A percentile compares a stretch with the other conserved stretches of the same genome.
Evolutionary conservation across 1,284 basidiomycete genomes (phyloP).

Genomic region (Sanghuangporus baumii): DNA sequence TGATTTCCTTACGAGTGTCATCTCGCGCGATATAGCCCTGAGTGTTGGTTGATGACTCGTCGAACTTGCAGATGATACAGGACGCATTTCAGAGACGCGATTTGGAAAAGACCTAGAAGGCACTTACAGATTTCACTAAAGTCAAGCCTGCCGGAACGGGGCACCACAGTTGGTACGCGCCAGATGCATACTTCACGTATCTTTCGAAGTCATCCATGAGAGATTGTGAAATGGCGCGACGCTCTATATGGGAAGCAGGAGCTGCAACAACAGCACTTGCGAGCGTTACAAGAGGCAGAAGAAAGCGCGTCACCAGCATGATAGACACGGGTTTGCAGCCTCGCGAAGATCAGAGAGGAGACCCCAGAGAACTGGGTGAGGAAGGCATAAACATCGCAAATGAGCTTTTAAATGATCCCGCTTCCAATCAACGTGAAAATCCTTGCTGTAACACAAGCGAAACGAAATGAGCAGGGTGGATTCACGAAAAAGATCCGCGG

Average conservation of each 20-base stretch:
- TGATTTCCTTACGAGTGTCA: slow-evolving; percentile 16
- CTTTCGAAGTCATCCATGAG: slow-evolving; percentile 15
- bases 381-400: neutral
- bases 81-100: neutral
- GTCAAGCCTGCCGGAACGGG: slow-evolving; percentile 16
- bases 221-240: slow-evolving; percentile 13
- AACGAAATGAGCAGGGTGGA: neutral
- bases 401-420: neutral
- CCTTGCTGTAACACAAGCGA: neutral
- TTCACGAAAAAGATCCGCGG: neutral
- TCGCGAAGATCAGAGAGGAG: neutral
- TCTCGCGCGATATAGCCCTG: slow-evolving; percentile 19
- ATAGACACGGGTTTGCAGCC: neutral
- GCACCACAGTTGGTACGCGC: slow-evolving; percentile 17
- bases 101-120: neutral
- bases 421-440: neutral
- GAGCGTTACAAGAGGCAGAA: neutral
- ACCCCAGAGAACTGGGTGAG: neutral
- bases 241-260: slow-evolving; percentile 2
- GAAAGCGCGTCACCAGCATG: neutral
- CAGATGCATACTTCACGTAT: slow-evolving; percentile 19
- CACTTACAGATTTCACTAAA: slow-evolving; percentile 13
- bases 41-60: slow-evolving; percentile 12
- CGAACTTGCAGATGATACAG: slow-evolving; percentile 8
- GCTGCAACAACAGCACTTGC: neutral